Percentiles rank a stretch among this genome's conserved stretches.
These are phyloP conservation scores for Hypoxylon sp. DNA, from an alignment of 2,329 filamentous ascomycete species.

Conservation along the genomic window DNA sequence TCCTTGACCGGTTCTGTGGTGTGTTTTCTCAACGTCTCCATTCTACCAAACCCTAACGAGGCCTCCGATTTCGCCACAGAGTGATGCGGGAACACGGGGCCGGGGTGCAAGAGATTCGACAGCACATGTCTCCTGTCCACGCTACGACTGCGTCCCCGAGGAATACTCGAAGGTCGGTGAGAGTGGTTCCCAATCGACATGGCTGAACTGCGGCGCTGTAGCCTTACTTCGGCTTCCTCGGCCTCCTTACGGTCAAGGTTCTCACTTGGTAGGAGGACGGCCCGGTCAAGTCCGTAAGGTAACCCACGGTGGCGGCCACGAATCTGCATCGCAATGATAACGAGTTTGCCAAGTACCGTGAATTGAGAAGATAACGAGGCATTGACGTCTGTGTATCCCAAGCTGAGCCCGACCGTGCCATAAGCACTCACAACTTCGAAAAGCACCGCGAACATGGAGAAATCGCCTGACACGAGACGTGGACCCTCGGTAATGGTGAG, in stretches of 20 bases:
- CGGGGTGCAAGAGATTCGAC: conserved; percentile 50
- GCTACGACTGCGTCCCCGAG: conserved; percentile 49
- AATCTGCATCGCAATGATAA: conserved; percentile 77
- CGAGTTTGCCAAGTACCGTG: conserved; percentile 76
- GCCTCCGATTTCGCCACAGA: conserved; percentile 45
- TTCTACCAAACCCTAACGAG: conserved; percentile 27
- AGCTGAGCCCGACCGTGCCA: conserved; percentile 90
- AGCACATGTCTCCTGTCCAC: conserved; percentile 49
- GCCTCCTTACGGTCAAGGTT: conserved; percentile 67
- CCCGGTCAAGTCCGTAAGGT: conserved; percentile 75
- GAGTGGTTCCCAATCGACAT: conserved; percentile 48
- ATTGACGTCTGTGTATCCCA: conserved; percentile 83
- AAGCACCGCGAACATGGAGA: conserved; percentile 77
- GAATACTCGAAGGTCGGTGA: conserved; percentile 43
- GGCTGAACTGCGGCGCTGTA: conserved; percentile 56
- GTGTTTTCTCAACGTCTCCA: conserved; percentile 44
- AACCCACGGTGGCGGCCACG: conserved; percentile 77
- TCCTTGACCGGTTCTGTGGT: conserved; percentile 42
- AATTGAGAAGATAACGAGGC: conserved; percentile 89
- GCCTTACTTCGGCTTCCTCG: conserved; percentile 59
- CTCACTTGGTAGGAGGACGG: conserved; percentile 70
- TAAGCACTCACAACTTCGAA: conserved; percentile 94
- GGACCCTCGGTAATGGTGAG: conserved; percentile 88
- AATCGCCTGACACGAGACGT: conserved; percentile 73
- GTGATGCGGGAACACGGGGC: conserved; percentile 45